phyloP scores from a whole-genome alignment of 2,329 filamentous ascomycete species.

The Purpureocillium takamizusanense region DNA sequence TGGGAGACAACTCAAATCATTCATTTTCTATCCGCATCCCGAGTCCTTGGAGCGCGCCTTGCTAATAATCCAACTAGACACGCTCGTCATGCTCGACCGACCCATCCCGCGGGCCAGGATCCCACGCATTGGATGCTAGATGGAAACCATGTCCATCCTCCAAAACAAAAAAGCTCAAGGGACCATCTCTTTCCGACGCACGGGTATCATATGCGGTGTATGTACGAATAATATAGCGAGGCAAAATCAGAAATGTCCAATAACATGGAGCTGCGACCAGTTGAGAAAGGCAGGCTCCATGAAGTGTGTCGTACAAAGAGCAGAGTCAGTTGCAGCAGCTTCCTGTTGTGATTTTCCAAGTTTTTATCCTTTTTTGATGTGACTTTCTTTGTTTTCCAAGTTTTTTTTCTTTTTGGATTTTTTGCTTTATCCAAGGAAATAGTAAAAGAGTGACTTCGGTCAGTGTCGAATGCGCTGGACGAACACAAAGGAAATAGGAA shows the following conservation, averaged over 20 bases:
- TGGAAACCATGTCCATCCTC: neutral
- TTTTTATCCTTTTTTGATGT: slow-evolving; percentile 6
- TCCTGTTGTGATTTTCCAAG: slow-evolving; percentile 6
- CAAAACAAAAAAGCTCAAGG: neutral
- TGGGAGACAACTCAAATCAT: too few relatives aligned
- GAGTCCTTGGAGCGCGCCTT: too few relatives aligned
- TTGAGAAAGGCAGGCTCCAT: too few relatives aligned
- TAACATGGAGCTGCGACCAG: too few relatives aligned
- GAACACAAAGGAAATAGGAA: neutral
- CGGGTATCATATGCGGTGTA: slow-evolving; percentile 14
- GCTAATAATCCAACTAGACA: neutral
- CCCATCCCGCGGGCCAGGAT: too few relatives aligned
- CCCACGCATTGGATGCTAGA: neutral
- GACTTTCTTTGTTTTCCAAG: slow-evolving; percentile 10
- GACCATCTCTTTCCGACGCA: slow-evolving; percentile 1
- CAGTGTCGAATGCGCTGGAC: slow-evolving; percentile 7
- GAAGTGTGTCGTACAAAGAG: slow-evolving; percentile 1
- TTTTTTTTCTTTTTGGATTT: slow-evolving; percentile 9
- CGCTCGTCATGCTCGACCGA: neutral
- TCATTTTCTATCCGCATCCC: too few relatives aligned
- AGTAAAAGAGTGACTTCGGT: slow-evolving; percentile 23
- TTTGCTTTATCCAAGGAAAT: slow-evolving; percentile 16
- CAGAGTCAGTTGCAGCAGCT: slow-evolving; percentile 1
- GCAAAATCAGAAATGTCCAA: too few relatives aligned
- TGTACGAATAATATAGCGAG: slow-evolving; percentile 3